Evolutionary conservation across 768 basidiomycete genomes (phyloP), one percentile per base, ranked within the genome.

Genomic region (Hydnum rufescens): DNA sequence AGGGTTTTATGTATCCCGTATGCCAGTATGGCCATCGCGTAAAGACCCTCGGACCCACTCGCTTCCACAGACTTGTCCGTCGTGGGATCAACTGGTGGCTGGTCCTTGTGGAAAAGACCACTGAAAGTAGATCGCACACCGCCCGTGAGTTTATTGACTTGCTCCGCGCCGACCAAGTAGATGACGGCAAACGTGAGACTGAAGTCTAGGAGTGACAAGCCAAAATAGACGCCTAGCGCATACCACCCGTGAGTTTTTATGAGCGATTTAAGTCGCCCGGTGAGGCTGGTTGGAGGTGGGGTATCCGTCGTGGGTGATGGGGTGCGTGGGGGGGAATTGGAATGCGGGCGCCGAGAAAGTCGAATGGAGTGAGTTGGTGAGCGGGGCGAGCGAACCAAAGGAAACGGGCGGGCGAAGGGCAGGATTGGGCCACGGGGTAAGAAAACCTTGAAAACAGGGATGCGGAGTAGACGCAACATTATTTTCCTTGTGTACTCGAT

Each of bases 1-100:
- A 88, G 61, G 0, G 87, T 93, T 69, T 99, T 99, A 74, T 99
- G 95, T 51, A 99, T 76, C 19, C 84, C 82, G 65, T 92, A 99
- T 3, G 95, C 93, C 59, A 97, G 69, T 0, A 87, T 76, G 26
- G 95, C 66, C 78, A 95, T 92, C 26, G 93, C 89, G 65, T 87
- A 92, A 18, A 95, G 68, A 16, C 85, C 78, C 62, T 85, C 82
- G 4, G 77, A 73, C 1, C 79, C 74, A 1, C 64, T 64, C 42
- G 55, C 54, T 51, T 58, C 54, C 32, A 64, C 57, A 2, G 32
- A 29, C 2, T 62, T 62, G 23, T 63, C 58, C 4, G 60, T 58
- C 22, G 82, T 78, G 49, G 75, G 65, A 59, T 80, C 82, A 44
- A 82, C 78, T 31, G 69, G 65, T 3, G 78, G 81, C 2, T 80